Base-by-base conservation (phyloP, 345 rosid genomes). In the Stellera chamaejasme region DNA sequence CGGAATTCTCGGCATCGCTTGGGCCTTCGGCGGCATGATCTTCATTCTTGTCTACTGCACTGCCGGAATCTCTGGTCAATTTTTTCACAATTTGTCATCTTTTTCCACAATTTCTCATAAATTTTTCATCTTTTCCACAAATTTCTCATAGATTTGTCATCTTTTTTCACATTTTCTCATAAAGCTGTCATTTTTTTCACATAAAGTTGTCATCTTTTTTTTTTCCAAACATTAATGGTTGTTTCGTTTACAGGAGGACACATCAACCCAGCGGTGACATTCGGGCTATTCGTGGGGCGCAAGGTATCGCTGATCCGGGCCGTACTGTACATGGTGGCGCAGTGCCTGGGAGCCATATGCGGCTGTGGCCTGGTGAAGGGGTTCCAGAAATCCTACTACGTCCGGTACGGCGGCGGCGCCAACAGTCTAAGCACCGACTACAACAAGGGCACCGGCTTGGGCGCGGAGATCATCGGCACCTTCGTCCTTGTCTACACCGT, bases 11-110 rank as follows among this genome's bases (percentile, higher is more conserved):
- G 97, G 97, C 19, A 90, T 90, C 28, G 95, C 97, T 39, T 86
- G 95, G 97, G 92, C 97, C 53, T 87, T 90, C 2, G 97, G 97
- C 58, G 97, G 97, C 79, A 90, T 90, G 95, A 90, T 90, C 64
- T 90, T 90, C 52, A 72, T 90, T 51, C 97, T 90, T 45, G 95
- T 90, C 66, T 90, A 90, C 79, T 90, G 95, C 78, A 87, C 95
- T 4, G 93, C 95, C 5, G 97, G 95, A 61, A 78, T 87, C 67
- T 90, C 95, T 41, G 95, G 97, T 89, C 16, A 50, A 79, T 66
- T 11, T 11, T 13, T 5, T 15, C 13, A 46, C 16, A 14, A 13
- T 48, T 11, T 51, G 11, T 16, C 16, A 12, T 28, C 44, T 53
- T 10, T 10, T 12, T 23, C 13, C 55, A 19, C 11, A 16, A 10